phyloP scores from a whole-genome alignment of 2,329 filamentous ascomycete genomes.

The Allantophomopsis cytisporea region DNA sequence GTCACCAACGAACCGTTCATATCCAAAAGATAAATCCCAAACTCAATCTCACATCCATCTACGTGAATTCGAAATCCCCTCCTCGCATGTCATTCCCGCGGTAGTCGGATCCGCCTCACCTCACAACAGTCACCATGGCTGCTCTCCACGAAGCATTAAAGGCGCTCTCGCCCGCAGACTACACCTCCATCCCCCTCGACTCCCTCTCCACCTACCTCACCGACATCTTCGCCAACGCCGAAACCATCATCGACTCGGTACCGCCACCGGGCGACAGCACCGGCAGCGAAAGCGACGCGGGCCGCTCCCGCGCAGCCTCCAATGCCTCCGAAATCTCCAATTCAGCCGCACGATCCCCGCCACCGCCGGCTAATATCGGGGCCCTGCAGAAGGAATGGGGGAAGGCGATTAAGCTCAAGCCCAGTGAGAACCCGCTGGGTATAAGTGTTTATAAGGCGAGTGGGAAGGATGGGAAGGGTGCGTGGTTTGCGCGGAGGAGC shows the following conservation, averaged over 20 bases:
- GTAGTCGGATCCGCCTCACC: no score
- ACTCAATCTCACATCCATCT: no score
- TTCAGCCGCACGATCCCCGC: constrained; percentile 30
- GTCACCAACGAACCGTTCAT: no score
- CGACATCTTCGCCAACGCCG: constrained; percentile 50
- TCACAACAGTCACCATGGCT: constrained; percentile 26
- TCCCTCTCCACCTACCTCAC: constrained; percentile 38
- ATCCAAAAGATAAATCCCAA: no score
- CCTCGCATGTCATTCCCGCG: no score
- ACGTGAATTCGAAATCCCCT: no score
- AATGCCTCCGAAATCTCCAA: constrained; percentile 36
- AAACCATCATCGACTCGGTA: constrained; percentile 64
- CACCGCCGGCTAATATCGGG: constrained; percentile 31
- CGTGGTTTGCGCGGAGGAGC: constrained; percentile 82
- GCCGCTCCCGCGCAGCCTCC: constrained; percentile 37
- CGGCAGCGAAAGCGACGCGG: constrained; percentile 26
- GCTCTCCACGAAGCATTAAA: constrained; percentile 44
- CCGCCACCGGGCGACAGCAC: constrained; percentile 39
- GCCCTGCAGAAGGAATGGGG: constrained; percentile 70
- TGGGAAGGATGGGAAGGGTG: constrained; percentile 67
- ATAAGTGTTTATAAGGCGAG: constrained; percentile 70
- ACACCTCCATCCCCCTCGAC: constrained; percentile 28
- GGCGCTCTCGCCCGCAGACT: constrained; percentile 40
- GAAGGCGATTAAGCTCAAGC: constrained; percentile 63
- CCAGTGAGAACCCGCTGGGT: constrained; percentile 60